Conservation (phyloP, 352 stramenopile genomes). For the Pythium apleroticum region DNA sequence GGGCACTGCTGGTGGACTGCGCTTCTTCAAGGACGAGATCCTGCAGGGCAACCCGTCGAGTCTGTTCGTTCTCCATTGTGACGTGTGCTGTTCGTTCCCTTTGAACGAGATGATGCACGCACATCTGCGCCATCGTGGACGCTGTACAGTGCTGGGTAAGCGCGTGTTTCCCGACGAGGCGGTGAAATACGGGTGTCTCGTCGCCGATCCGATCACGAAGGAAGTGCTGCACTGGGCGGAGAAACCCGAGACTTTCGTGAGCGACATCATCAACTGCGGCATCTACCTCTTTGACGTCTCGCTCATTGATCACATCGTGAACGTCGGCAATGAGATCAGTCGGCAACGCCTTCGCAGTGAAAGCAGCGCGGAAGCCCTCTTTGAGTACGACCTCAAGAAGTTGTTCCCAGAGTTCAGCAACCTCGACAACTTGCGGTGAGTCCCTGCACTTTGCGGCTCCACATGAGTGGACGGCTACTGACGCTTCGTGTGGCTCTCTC, state of each 20-base stretch:
- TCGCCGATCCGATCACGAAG: constrained; percentile 68
- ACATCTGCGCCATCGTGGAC: constrained; percentile 70
- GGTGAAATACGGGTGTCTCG: constrained; percentile 88
- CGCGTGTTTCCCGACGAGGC: constrained; percentile 88
- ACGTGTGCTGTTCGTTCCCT: constrained; percentile 88
- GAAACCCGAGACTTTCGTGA: constrained; percentile 89
- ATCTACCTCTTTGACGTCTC: constrained; percentile 88
- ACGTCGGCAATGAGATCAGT: constrained; percentile 79
- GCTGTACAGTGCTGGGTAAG: constrained; percentile 83
- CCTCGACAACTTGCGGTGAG: constrained; percentile 75
- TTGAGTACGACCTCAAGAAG: constrained; percentile 81
- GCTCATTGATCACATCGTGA: constrained; percentile 76
- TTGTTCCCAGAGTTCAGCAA: constrained; percentile 88
- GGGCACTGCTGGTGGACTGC: constrained; percentile 80
- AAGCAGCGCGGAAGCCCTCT: constrained; percentile 66
- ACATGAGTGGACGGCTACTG: constrained; percentile 12
- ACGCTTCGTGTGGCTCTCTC: constrained; percentile 1
- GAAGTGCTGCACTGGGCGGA: constrained; percentile 90
- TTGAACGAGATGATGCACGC: constrained; percentile 89
- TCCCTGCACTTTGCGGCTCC: too few species aligned
- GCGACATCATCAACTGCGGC: constrained; percentile 90
- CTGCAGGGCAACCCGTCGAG: constrained; percentile 64
- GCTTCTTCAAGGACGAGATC: constrained; percentile 86
- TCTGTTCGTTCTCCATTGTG: constrained; percentile 85
- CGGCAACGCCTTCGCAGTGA: constrained; percentile 75